A percentile compares a stretch with the other conserved stretches of the same genome.
Conservation (phyloP, 1,284 basidiomycete species). For the Ganoderma leucocontextum region DNA sequence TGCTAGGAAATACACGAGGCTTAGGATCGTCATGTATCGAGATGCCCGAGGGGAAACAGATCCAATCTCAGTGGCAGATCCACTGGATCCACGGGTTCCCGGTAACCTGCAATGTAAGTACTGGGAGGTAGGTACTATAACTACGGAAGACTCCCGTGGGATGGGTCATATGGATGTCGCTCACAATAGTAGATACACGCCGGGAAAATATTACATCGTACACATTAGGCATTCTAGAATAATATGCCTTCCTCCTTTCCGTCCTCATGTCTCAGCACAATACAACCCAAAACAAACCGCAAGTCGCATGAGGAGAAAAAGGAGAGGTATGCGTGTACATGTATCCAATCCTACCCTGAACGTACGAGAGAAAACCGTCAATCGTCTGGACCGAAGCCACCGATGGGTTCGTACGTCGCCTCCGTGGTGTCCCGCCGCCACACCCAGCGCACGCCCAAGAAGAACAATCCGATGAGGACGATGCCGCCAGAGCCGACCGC, state of each 20-base stretch:
- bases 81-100: neutral
- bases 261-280: conserved; percentile 13
- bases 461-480: conserved; percentile 71
- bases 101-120: neutral
- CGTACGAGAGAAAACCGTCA: neutral
- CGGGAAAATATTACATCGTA: conserved; percentile 16
- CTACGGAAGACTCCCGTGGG: neutral
- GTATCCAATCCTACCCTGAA: neutral
- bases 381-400: conserved; percentile 75
- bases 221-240: conserved; percentile 26
- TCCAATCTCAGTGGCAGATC: neutral
- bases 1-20: neutral
- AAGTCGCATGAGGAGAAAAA: neutral
- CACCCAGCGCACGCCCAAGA: conserved; percentile 68
- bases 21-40: neutral
- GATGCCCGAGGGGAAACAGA: neutral
- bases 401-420: conserved; percentile 85
- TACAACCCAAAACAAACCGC: neutral
- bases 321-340: neutral
- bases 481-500: conserved; percentile 66
- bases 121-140: neutral
- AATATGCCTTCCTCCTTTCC: neutral
- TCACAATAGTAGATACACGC: conserved; percentile 22
- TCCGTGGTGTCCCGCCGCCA: conserved; percentile 80
- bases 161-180: neutral